Conservation (phyloP, 2,329 filamentous ascomycete species). For the Neonectria magnoliae region DNA sequence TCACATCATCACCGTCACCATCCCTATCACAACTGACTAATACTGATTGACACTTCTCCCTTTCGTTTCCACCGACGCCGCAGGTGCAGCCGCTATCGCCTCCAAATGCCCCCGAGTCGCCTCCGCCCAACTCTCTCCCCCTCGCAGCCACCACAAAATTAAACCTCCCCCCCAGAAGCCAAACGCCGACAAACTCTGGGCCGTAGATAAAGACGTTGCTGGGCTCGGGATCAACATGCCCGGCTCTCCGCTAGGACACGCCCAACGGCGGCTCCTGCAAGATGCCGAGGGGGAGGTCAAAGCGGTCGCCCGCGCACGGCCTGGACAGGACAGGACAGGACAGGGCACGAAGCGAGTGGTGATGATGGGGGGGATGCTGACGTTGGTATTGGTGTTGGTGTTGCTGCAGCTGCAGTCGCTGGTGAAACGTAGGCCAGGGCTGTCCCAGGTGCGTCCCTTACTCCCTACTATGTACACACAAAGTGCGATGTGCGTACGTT, state of each 20-base stretch:
- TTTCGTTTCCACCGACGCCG: background rate
- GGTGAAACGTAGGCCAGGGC: constrained; percentile 7
- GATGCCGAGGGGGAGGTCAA: background rate
- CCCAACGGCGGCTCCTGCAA: background rate
- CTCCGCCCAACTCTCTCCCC: background rate
- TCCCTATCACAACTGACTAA: background rate
- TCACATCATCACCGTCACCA: background rate
- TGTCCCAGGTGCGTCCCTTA: background rate
- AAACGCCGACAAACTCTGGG: constrained; percentile 1
- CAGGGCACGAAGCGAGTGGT: no score
- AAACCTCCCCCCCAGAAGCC: constrained; percentile 10
- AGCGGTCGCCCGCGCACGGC: constrained; percentile 1
- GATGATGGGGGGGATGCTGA: background rate
- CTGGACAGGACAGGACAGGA: no score
- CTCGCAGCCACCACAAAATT: constrained; percentile 15
- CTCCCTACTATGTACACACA: no score
- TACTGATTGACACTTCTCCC: background rate
- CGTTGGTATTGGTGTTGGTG: background rate
- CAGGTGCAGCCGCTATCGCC: constrained; percentile 1
- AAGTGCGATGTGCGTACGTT: no score
- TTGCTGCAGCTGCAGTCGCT: background rate
- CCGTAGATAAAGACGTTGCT: constrained; percentile 5
- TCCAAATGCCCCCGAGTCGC: background rate
- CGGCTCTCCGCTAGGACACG: background rate
- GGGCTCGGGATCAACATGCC: background rate